phyloP scores from a whole-genome alignment of 768 basidiomycete genomes.

The Russula ochroleuca region DNA sequence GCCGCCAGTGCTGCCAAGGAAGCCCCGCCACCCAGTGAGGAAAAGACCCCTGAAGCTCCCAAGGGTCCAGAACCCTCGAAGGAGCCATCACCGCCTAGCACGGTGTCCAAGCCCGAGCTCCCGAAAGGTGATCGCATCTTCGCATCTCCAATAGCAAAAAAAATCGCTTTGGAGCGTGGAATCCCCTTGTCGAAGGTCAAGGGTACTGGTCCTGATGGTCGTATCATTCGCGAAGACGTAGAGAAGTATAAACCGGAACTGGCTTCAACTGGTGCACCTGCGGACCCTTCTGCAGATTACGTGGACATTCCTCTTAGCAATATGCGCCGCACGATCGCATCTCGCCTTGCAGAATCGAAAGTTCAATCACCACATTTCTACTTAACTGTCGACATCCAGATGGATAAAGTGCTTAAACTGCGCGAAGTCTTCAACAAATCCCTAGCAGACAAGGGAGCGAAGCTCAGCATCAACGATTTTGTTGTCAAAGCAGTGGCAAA shows the following conservation, averaged over 20 bases:
- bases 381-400: conserved; percentile 88
- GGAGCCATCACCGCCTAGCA: conserved; percentile 35
- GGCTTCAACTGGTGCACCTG: conserved; percentile 45
- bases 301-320: conserved; percentile 85
- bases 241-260: conserved; percentile 74
- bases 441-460: conserved; percentile 77
- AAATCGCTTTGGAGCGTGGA: conserved; percentile 91
- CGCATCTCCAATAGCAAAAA: conserved; percentile 94
- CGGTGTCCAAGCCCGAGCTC: conserved; percentile 51
- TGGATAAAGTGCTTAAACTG: conserved; percentile 94
- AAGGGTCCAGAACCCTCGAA: conserved; percentile 38
- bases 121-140: conserved; percentile 79
- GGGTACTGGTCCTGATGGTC: conserved; percentile 89
- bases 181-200: conserved; percentile 87
- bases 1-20: conserved; percentile 58
- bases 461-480: conserved; percentile 98
- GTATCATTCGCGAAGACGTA: conserved; percentile 92
- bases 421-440: conserved; percentile 94
- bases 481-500: conserved; percentile 91
- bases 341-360: conserved; percentile 88
- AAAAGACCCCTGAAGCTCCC: conserved; percentile 42
- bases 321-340: conserved; percentile 92
- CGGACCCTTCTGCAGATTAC: conserved; percentile 60
- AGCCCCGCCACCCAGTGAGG: conserved; percentile 35
- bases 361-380: conserved; percentile 97